Conservation (phyloP, 306 rosid genomes). For the Quercus ilex region DNA sequence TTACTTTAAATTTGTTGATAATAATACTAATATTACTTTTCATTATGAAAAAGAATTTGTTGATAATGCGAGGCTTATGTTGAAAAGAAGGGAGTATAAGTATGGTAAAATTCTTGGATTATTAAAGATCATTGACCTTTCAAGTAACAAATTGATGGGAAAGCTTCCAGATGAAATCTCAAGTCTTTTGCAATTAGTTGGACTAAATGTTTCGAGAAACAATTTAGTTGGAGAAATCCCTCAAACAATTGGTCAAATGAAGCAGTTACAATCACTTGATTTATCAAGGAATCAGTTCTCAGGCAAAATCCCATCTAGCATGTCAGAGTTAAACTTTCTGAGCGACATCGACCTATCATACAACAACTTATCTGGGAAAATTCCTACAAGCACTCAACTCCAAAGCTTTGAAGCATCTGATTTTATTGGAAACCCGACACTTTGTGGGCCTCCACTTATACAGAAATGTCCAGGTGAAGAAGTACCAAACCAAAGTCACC, state of each 20-base stretch:
- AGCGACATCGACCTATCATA: no score
- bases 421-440: background rate
- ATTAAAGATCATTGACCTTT: background rate
- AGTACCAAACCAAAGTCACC: no score
- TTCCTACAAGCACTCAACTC: background rate
- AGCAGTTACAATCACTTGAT: background rate
- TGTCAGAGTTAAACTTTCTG: no score
- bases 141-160: background rate
- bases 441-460: conserved; percentile 6
- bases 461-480: background rate
- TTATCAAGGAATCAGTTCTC: background rate
- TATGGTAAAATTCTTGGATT: background rate
- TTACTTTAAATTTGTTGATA: background rate
- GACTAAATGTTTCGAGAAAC: no score
- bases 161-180: no score
- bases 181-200: no score
- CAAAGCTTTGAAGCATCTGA: background rate
- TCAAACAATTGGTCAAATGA: background rate
- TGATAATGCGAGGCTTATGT: background rate
- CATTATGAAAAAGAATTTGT: no score
- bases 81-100: background rate
- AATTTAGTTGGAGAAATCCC: background rate
- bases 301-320: background rate
- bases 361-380: no score
- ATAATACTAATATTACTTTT: accelerated